Evolutionary conservation across 352 stramenopile genomes (phyloP), one percentile per base, ranked within the genome.

Genomic region (Globisporangium sylvaticum): DNA sequence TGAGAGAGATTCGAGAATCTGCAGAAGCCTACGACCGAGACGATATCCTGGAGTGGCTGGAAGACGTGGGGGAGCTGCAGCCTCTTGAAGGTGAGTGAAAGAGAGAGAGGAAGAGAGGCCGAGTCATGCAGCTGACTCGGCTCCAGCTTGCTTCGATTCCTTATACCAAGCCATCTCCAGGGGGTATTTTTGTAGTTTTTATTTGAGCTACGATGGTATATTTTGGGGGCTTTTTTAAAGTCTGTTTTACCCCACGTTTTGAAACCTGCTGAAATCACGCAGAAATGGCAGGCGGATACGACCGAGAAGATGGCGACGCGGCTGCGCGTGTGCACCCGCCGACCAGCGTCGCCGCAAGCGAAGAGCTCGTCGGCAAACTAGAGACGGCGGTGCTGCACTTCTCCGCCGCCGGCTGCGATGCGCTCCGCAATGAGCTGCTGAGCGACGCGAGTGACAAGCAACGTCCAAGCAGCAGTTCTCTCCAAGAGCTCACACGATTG

Each of bases 361-460:
- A 48, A n/a, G 39, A 22, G 18, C 15, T 8, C 18, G 42, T 12
- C 10, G 14, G 1, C 8, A 27, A 24, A 3, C n/a, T 65, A 10
- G 18, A 57, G 27, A n/a, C 2, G 2, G 62, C 62, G 18, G 25
- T 67, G 32, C 2, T 67, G 34, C 52, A 24, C 12, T 67, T 67
- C 34, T 25, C 15, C 0, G 46, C 42, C 4, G 59, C 37, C 12
- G 32, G 52, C 5, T 18, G 18, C 8, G 55, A 68, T 12, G 48
- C 29, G 57, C 58, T 69, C 15, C 64, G 64, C 12, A 32, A 61
- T 5, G 64, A 58, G 64, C 57, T 69, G 22, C 64, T 67, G 31
- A 14, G 12, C 18, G 24, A 46, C 8, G 29, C n/a, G 18, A 18
- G 24, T 18, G 31, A 53, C 29, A 24, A 31, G 25, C 31, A 6